Conservation (phyloP, 2,329 filamentous ascomycete genomes). For the Penicillium sp. region DNA sequence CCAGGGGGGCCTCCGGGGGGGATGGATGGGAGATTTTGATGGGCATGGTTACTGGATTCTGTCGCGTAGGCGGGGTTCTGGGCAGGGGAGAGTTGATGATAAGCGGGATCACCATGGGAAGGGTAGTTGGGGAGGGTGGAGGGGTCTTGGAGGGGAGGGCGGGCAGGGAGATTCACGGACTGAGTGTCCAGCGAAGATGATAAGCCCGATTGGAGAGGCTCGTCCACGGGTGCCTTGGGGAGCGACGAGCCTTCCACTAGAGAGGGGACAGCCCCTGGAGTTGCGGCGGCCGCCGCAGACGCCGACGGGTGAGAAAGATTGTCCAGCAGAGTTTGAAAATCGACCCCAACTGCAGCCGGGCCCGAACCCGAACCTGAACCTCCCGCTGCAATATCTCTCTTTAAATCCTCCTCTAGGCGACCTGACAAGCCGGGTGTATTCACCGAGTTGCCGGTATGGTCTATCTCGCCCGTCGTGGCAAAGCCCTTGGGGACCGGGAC, state of each 20-base stretch:
- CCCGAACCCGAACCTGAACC: constrained; percentile 14
- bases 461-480: constrained; percentile 36
- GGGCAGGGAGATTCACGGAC: constrained; percentile 47
- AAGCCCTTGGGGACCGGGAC: constrained; percentile 27
- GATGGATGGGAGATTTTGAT: constrained; percentile 31
- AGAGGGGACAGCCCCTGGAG: constrained; percentile 27
- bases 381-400: neutral
- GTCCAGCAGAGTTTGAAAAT: constrained; percentile 54
- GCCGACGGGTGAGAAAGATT: constrained; percentile 48
- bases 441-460: constrained; percentile 27
- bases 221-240: constrained; percentile 34
- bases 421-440: constrained; percentile 22
- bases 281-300: constrained; percentile 31
- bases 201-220: constrained; percentile 34
- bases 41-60: constrained; percentile 41
- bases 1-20: constrained; percentile 40
- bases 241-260: constrained; percentile 33
- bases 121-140: constrained; percentile 42
- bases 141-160: constrained; percentile 50
- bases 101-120: constrained; percentile 43
- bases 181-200: constrained; percentile 7
- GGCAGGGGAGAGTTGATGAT: constrained; percentile 41
- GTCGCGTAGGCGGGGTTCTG: constrained; percentile 34
- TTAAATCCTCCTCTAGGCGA: constrained; percentile 24
- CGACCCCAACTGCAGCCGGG: constrained; percentile 42